These are phyloP conservation scores for Cudoniella acicularis DNA, from an alignment of 495 filamentous ascomycete species.

Conservation along the genomic window DNA sequence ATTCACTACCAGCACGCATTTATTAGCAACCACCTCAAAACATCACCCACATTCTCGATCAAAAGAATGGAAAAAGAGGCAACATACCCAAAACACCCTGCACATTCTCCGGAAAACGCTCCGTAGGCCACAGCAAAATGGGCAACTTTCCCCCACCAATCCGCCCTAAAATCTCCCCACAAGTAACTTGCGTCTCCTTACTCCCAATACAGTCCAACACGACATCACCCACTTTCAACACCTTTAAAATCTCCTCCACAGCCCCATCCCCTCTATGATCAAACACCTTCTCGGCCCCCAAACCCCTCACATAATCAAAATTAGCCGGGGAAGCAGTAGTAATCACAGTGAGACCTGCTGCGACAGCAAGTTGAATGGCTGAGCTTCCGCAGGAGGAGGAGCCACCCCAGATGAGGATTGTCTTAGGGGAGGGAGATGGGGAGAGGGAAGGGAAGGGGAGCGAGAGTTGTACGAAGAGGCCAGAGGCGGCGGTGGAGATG, in stretches of 20 bases:
- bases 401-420: constrained; percentile 37
- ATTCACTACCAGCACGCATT: constrained; percentile 8
- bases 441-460: constrained; percentile 6
- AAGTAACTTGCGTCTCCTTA: constrained; percentile 11
- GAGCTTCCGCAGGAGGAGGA: constrained; percentile 30
- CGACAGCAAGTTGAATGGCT: constrained; percentile 29
- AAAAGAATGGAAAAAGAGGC: not conserved
- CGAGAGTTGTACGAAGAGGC: constrained; percentile 26
- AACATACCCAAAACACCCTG: constrained; percentile 3
- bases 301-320: constrained; percentile 30
- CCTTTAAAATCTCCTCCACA: constrained; percentile 18
- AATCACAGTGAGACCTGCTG: constrained; percentile 24
- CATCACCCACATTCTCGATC: not conserved
- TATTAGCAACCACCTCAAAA: not conserved
- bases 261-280: constrained; percentile 33
- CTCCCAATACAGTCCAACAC: constrained; percentile 26
- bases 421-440: constrained; percentile 17
- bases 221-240: constrained; percentile 23
- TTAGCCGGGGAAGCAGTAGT: constrained; percentile 34
- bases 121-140: constrained; percentile 6
- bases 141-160: constrained; percentile 35
- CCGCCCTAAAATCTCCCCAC: constrained; percentile 28
- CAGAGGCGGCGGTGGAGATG: constrained; percentile 37
- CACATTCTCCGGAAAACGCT: not conserved
- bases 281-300: constrained; percentile 36